Evolutionary conservation across 805 yeast species (phyloP), one percentile per base, ranked within the genome.

Genomic region (Lachancea lanzarotensis): DNA sequence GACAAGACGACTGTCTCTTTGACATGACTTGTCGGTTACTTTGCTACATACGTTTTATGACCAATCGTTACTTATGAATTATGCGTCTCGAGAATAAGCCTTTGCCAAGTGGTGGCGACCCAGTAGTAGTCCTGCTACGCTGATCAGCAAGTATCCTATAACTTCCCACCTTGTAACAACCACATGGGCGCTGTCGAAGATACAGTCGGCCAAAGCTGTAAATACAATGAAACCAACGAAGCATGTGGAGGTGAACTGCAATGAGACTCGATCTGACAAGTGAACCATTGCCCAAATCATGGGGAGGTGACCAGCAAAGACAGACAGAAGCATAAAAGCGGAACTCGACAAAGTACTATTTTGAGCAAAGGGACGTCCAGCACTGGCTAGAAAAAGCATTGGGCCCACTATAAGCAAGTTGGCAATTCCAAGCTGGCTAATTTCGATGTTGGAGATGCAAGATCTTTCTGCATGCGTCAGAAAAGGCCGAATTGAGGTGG

Each of bases 131-230:
- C 59, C 53, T 26, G 63, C 51, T 9, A 58, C 30, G 16, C 60
- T 49, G 40, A 62, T 42, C 46, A 52, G 48, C 32, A 57, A 41
- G 45, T 60, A 62, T 16, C 63, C 62, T 19, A 60, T 54, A 32
- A 61, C 60, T 50, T 62, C 65, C 62, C 65, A 60, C 45, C 62
- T 55, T 18, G 62, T 57, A 18, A 61, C 54, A 17, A 54, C 52
- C n/a, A 63, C 53, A 40, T 54, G 54, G 8, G 52, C 52, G 34
- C 60, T 54, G 45, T 61, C 63, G 33, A 53, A 51, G 16, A 59
- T 46, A 60, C 62, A 60, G 40, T 61, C 62, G 17, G 58, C 54
- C 33, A 61, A 38, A 22, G 64, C 65, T 52, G 55, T 56, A 18
- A 51, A 45, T 3, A 60, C 52, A 38, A 62, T 60, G 16, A 51